Evolutionary conservation across 306 rosid genomes (phyloP).

Genomic region (Fragaria nilgerrensis): DNA sequence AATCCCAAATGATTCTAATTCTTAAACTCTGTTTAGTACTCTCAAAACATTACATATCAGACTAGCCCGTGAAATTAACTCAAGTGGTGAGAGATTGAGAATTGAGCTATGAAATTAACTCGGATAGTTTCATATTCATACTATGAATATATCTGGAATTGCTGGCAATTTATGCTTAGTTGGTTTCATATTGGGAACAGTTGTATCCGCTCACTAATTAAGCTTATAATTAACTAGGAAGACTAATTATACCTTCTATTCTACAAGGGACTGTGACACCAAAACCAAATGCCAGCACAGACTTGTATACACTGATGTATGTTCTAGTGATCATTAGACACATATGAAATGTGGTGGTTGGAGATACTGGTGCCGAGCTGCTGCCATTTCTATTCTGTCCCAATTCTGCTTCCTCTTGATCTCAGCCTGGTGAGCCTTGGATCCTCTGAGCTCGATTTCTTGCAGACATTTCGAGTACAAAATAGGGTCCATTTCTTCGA

Average conservation of each 20-base stretch:
- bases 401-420: constrained; percentile 52
- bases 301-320: background rate
- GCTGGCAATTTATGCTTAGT: background rate
- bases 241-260: background rate
- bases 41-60: no score
- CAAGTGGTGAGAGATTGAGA: no score
- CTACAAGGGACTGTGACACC: constrained; percentile 2
- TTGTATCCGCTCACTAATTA: background rate
- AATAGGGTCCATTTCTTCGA: constrained; percentile 69
- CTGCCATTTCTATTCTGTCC: constrained; percentile 59
- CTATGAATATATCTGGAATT: no score
- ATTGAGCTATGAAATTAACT: no score
- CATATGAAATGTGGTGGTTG: constrained; percentile 41
- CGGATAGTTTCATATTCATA: no score
- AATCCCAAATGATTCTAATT: no score
- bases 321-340: constrained; percentile 31
- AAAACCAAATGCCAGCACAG: constrained; percentile 9
- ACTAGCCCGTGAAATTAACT: no score
- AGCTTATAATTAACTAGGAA: background rate
- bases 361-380: constrained; percentile 36
- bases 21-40: no score
- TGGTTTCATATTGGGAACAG: background rate
- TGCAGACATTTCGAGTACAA: constrained; percentile 53
- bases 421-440: constrained; percentile 41
- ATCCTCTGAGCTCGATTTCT: constrained; percentile 42